Evolutionary conservation across 345 rosid genomes (phyloP).

Genomic region (Syzygium grande): DNA sequence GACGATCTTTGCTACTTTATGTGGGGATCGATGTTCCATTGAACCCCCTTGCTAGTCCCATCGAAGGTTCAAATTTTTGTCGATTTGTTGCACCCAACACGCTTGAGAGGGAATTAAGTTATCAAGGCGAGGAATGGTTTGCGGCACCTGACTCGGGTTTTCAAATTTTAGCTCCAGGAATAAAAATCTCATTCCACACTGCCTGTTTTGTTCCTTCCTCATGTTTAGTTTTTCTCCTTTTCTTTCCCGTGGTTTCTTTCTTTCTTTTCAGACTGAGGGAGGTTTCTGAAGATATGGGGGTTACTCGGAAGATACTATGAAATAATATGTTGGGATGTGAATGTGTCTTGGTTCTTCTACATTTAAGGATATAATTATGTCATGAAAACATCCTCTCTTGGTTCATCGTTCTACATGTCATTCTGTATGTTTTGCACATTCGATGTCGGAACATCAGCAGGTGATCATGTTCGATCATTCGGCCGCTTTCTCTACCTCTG

Average conservation of each 20-base stretch:
- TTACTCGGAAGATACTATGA: not conserved
- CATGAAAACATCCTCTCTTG: not conserved
- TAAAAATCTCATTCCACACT: not conserved
- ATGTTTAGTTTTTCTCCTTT: not conserved
- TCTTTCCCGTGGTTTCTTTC: not conserved
- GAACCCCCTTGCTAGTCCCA: not conserved
- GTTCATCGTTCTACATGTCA: not conserved
- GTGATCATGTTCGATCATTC: not conserved
- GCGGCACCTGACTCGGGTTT: not conserved
- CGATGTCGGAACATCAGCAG: not conserved
- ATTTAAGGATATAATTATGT: not conserved
- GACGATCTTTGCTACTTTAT: not conserved
- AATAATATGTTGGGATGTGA: not conserved
- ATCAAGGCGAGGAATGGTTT: not conserved
- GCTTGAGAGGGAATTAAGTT: not conserved
- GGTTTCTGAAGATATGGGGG: too few relatives aligned
- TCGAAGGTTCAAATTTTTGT: slow-evolving; percentile 3
- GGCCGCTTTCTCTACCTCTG: not conserved
- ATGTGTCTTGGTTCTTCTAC: not conserved
- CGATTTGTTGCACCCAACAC: slow-evolving; percentile 1
- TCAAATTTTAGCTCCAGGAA: not conserved
- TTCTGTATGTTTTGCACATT: not conserved
- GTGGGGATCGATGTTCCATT: not conserved
- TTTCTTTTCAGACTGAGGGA: not conserved
- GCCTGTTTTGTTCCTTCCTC: not conserved